Conservation (phyloP, 352 stramenopile species). For the Phytophthora ohioensis region DNA sequence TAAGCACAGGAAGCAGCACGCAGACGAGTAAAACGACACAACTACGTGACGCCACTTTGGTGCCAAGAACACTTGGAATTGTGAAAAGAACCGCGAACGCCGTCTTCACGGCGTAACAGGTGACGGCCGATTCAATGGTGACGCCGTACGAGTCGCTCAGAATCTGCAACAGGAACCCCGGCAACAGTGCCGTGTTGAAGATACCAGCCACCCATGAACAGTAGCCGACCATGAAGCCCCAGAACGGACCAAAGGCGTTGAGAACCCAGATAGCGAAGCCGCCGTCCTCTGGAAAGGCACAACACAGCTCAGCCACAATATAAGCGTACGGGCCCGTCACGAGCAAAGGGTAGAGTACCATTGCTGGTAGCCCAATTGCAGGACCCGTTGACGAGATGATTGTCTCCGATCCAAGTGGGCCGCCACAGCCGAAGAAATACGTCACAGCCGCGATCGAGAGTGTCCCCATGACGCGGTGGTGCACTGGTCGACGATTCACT, state of each 20-base stretch:
- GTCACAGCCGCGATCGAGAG: conserved; percentile 55
- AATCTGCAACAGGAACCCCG: conserved; percentile 47
- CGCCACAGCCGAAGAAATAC: conserved; percentile 59
- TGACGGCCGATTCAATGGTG: conserved; percentile 32
- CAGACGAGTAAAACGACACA: conserved; percentile 41
- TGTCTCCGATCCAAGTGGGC: conserved; percentile 61
- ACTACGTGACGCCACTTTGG: conserved; percentile 36
- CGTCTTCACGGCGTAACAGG: conserved; percentile 46
- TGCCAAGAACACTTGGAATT: conserved; percentile 50
- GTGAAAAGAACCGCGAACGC: conserved; percentile 41
- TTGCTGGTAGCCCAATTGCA: conserved; percentile 53
- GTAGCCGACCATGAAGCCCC: conserved; percentile 83
- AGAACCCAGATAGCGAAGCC: conserved; percentile 77
- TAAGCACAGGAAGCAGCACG: conserved; percentile 88
- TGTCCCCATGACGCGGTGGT: conserved; percentile 50
- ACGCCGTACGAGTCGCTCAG: conserved; percentile 44
- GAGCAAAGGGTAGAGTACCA: conserved; percentile 70
- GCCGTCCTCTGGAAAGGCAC: conserved; percentile 79
- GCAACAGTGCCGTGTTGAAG: conserved; percentile 67
- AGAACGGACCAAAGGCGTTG: conserved; percentile 80
- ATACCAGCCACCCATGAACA: conserved; percentile 82
- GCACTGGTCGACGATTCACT: neutral
- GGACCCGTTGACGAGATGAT: conserved; percentile 69
- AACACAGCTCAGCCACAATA: conserved; percentile 73
- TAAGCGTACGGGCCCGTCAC: conserved; percentile 66